Evolutionary conservation across 192 early-diverging fungal genomes (phyloP), one percentile per base, ranked within the genome.

Genomic region (Coemansia sp.): DNA sequence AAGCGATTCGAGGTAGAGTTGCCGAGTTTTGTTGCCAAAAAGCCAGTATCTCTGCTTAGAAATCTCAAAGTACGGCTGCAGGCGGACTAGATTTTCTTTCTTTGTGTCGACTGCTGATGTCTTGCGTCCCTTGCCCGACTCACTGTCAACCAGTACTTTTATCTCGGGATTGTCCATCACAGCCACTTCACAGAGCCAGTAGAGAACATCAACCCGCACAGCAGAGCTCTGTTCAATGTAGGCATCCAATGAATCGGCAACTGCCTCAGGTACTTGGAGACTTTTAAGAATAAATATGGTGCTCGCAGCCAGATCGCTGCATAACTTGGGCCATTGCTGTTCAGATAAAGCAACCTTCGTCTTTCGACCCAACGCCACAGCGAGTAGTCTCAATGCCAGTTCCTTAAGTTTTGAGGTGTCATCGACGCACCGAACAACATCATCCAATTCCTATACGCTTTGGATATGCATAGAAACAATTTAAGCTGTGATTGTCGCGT

Each of bases 11-110:
- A 74, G 53, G 24, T 72, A 80, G 51, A 80, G 66, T 23, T 72
- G 72, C 51, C 72, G 78, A 3, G 78, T 75, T 55, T 80, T 80
- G 50, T 54, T 54, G 24, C 78, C 78, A 63, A 80, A 80, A 59
- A 80, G 36, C 78, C 78, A 80, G 69, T 80, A 80, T 27, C 78
- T 62, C 64, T 80, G 78, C 72, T 75, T 80, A 46, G 65, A 46
- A n/a, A 80, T 72, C 53, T 80, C 78, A 19, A 63, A 72, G 42
- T 72, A 72, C 9, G 78, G 78, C 66, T 67, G 51, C 56, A 80
- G 70, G 10, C 78, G 65, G 4, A 69, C 24, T 11, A 68, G 57
- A 5, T 8, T 22, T 4, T 51, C 39, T 11, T 71, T 59, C 19
- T 60, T 46, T 24, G 59, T 5, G 36, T 54, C 51, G 14, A 64